phyloP scores from a whole-genome alignment of 305 asterid genomes.

The Stenogyne calaminthoides region DNA sequence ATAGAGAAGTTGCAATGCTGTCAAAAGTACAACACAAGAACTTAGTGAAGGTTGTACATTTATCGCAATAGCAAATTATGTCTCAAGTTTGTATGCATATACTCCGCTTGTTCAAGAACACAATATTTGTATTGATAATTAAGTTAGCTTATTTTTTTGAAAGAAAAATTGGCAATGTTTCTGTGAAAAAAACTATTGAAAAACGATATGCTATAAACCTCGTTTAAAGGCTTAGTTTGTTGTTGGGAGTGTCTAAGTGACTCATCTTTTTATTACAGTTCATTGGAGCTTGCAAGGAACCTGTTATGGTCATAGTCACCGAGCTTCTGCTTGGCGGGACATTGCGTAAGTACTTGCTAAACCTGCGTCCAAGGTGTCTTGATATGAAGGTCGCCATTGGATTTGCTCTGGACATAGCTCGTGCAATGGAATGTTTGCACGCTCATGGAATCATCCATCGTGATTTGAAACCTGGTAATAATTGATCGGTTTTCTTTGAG shows the following conservation, averaged over 20 bases:
- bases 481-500: background rate
- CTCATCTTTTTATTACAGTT: conserved; percentile 34
- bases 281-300: conserved; percentile 71
- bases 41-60: conserved; percentile 77
- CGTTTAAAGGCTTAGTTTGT: background rate
- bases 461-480: conserved; percentile 61
- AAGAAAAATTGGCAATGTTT: too few species aligned
- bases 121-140: background rate
- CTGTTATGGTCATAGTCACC: conserved; percentile 61
- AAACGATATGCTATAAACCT: background rate
- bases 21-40: conserved; percentile 95
- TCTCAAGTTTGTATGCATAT: too few species aligned
- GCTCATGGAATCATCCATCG: conserved; percentile 65
- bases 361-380: conserved; percentile 50
- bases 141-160: too few species aligned
- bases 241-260: background rate
- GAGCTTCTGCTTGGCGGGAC: conserved; percentile 68
- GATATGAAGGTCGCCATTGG: conserved; percentile 52
- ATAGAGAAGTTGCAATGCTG: conserved; percentile 93
- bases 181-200: background rate
- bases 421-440: conserved; percentile 69
- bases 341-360: conserved; percentile 52
- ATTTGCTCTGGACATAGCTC: conserved; percentile 63
- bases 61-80: background rate
- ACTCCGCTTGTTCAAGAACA: too few species aligned